These are phyloP conservation scores for Fusarium lateritium DNA, from an alignment of 2,329 filamentous ascomycete species.

Conservation along the genomic window DNA sequence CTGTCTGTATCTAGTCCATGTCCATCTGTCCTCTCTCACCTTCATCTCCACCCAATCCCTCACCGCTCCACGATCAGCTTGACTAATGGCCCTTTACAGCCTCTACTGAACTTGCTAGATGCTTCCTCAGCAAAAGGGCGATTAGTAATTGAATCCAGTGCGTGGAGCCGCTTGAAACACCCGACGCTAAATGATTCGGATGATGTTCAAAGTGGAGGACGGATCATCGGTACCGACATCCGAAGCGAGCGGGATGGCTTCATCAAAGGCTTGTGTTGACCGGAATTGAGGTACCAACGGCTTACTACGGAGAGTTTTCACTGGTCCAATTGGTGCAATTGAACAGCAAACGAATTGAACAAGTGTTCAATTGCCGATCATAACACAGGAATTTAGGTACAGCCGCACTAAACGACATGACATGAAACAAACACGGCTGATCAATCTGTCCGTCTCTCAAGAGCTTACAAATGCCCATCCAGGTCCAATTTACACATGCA, in stretches of 20 bases:
- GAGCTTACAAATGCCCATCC: constrained; percentile 22
- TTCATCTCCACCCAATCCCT: constrained; percentile 7
- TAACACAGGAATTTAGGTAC: neutral
- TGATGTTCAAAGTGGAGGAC: constrained; percentile 1
- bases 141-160: constrained; percentile 35
- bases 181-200: neutral
- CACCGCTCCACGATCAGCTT: constrained; percentile 29
- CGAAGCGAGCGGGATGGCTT: constrained; percentile 15
- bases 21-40: constrained; percentile 2
- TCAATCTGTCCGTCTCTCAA: constrained; percentile 2
- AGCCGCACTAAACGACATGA: neutral
- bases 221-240: constrained; percentile 31
- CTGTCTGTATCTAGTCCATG: constrained; percentile 3
- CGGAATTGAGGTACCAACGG: too few relatives aligned
- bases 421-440: neutral
- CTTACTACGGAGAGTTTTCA: neutral
- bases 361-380: neutral
- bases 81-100: constrained; percentile 19
- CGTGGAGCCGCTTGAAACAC: neutral
- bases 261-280: neutral
- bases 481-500: too few relatives aligned
- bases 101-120: constrained; percentile 29
- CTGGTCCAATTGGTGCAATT: neutral
- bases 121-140: constrained; percentile 14
- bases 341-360: neutral